Base-by-base conservation (phyloP, 1,284 basidiomycete genomes). In the Boletellus dicymbophilus region DNA sequence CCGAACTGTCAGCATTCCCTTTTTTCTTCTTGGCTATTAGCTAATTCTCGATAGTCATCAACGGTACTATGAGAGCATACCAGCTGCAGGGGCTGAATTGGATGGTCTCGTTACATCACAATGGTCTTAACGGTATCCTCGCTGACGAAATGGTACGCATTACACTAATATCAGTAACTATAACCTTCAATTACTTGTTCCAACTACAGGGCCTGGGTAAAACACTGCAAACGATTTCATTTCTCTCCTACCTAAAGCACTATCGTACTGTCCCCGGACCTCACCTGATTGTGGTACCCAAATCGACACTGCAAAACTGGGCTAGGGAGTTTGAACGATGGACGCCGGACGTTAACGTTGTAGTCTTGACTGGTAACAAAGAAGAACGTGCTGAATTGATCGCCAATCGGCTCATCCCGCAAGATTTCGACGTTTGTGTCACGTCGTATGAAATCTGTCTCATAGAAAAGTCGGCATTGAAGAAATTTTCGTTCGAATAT, bases 291-390 rank as follows among this genome's bases (percentile, higher is more conserved):
- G 92, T 98, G 49, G 97, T 99, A 3, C 97, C 97, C 26, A 99
- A 99, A 69, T 96, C 93, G 2, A 99, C 97, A 0, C 78, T 99
- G 16, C 93, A 98, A 72, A 99, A 98, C 69, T 99, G 96, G 96
- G 75, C 82, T 22, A 86, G 97, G 58, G 96, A 99, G 70, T 95
- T 99, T 58, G 82, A 83, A 54, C 83, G 81, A 57, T 99, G 97
- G 97, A 89, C 94, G 0, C 91, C 94, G 0, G 91, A 93, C 51
- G 90, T 98, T 73, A 89, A 84, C 53, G 82, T 91, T 15, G 79
- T 93, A 41, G 74, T 93, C 9, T 75, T 99, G 23, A 88, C 92
- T 20, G 96, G 97, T 2, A 82, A 82, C 30, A 95, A 93, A 68
- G 94, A 98, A 52, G 96, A 98, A 60, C 85, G 96, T 39, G 80